These are phyloP conservation scores for Mallotus japonicus DNA, from an alignment of 441 rosid species.

Conservation along the genomic window DNA sequence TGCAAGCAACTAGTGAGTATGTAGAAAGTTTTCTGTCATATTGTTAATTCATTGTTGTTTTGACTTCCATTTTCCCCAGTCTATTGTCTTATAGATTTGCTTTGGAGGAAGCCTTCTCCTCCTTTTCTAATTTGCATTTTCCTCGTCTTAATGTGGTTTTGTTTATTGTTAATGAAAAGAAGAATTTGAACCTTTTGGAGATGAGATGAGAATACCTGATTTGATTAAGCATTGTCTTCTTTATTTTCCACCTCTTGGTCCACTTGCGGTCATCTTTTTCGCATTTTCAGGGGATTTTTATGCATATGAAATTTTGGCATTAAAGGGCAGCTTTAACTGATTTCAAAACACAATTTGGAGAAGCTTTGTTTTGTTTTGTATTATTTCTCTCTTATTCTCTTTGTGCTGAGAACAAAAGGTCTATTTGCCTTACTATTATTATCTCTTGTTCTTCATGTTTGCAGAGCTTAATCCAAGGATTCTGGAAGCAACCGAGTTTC, in stretches of 20 bases:
- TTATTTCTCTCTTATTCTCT: not conserved
- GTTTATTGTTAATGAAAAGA: no score
- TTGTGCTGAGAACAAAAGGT: not conserved
- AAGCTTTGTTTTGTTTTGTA: not conserved
- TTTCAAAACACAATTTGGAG: not conserved
- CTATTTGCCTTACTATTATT: not conserved
- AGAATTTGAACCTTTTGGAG: no score
- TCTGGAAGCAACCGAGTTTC: slow-evolving; percentile 42
- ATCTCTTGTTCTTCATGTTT: slow-evolving; percentile 22
- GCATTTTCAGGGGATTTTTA: not conserved
- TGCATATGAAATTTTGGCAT: not conserved
- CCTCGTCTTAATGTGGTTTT: no score
- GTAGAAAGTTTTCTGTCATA: not conserved
- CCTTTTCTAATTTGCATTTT: no score
- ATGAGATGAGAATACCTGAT: no score
- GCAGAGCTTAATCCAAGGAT: slow-evolving; percentile 47
- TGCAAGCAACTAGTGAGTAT: no score
- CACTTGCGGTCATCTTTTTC: not conserved
- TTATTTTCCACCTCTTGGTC: no score
- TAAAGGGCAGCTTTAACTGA: not conserved
- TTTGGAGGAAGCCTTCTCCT: not conserved
- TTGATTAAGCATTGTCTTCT: no score
- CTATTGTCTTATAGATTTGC: not conserved
- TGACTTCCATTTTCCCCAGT: not conserved
- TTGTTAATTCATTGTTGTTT: not conserved